Conservation (phyloP, 1,139 yeast species). For the Debaryomyces coudertii region DNA sequence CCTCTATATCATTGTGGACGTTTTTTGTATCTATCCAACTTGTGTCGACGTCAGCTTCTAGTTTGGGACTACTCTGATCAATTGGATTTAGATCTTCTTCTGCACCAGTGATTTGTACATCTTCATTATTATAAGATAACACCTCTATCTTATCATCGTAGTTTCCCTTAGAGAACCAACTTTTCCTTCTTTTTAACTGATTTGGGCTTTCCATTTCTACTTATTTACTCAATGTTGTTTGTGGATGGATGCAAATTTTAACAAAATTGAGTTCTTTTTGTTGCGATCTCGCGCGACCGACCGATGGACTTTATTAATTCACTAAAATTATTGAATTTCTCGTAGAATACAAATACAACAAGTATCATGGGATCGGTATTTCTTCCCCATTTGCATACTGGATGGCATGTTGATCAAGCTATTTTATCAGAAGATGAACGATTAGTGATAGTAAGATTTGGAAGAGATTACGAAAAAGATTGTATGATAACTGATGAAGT, state of each 20-base stretch:
- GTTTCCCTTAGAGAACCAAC: slow-evolving; percentile 13
- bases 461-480: slow-evolving; percentile 72
- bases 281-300: slow-evolving; percentile 1
- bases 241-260: slow-evolving; percentile 11
- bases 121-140: slow-evolving; percentile 9
- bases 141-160: slow-evolving; percentile 11
- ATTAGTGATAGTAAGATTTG: slow-evolving; percentile 85
- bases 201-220: slow-evolving; percentile 5
- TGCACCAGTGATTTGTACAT: background rate
- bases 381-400: slow-evolving; percentile 83
- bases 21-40: slow-evolving; percentile 6
- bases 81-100: slow-evolving; percentile 10
- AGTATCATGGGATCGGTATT: slow-evolving; percentile 77
- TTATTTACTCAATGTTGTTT: slow-evolving; percentile 4
- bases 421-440: slow-evolving; percentile 83
- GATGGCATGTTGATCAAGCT: slow-evolving; percentile 98
- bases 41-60: slow-evolving; percentile 7
- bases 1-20: slow-evolving; percentile 4
- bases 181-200: slow-evolving; percentile 8
- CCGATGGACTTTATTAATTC: background rate
- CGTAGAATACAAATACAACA: background rate
- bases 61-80: slow-evolving; percentile 16
- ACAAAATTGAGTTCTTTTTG: background rate
- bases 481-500: slow-evolving; percentile 93
- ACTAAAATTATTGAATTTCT: background rate